These are phyloP conservation scores for Pulveroboletus sp. DNA, from an alignment of 1,284 basidiomycete species.

Conservation along the genomic window DNA sequence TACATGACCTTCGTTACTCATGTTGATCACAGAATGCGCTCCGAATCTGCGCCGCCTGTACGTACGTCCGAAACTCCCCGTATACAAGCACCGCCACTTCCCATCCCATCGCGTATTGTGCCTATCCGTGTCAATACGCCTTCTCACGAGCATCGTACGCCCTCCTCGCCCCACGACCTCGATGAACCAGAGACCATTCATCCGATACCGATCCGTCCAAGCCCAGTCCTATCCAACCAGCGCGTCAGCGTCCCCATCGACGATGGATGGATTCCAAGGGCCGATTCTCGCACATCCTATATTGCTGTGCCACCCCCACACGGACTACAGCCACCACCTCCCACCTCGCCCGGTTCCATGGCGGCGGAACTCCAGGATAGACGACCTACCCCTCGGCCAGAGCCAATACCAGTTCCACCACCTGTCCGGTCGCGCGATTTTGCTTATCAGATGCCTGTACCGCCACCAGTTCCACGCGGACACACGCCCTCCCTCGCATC, in stretches of 20 bases:
- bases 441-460: conserved; percentile 27
- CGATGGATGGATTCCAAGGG: conserved; percentile 45
- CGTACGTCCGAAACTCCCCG: conserved; percentile 31
- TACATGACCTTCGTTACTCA: conserved; percentile 17
- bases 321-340: conserved; percentile 34
- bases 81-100: conserved; percentile 31
- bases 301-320: conserved; percentile 44
- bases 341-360: conserved; percentile 23
- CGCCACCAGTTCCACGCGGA: conserved; percentile 11
- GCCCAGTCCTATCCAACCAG: conserved; percentile 11
- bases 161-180: conserved; percentile 22
- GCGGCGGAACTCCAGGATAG: conserved; percentile 19
- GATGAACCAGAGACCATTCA: conserved; percentile 32
- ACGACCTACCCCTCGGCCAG: conserved; percentile 3
- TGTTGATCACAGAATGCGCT: conserved; percentile 22
- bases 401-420: conserved; percentile 23
- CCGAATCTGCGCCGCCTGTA: conserved; percentile 33
- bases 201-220: conserved; percentile 39
- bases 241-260: conserved; percentile 35
- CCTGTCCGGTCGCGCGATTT: conserved; percentile 34
- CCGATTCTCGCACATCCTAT: conserved; percentile 30
- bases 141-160: conserved; percentile 18
- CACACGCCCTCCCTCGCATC: conserved; percentile 28
- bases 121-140: conserved; percentile 28
- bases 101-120: conserved; percentile 34